Percentiles rank a stretch among this genome's conserved stretches.
These are phyloP conservation scores for Kwoniella europaea DNA, from an alignment of 768 basidiomycete species.

Conservation along the genomic window DNA sequence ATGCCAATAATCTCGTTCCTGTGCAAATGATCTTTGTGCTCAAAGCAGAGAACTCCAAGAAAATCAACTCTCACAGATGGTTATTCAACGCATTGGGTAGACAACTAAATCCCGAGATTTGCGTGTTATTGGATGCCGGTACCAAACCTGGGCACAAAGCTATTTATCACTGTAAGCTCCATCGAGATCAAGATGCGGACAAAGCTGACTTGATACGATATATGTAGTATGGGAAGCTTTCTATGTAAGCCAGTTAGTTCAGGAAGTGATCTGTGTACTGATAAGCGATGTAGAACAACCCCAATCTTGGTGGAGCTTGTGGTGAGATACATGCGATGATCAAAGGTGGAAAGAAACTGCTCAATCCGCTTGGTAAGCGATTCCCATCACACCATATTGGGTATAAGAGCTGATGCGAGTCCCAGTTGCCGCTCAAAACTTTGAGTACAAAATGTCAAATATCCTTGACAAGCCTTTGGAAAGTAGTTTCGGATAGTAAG, in stretches of 20 bases:
- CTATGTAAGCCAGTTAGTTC: slow-evolving; percentile 42
- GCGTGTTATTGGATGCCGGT: slow-evolving; percentile 55
- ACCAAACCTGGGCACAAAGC: slow-evolving; percentile 53
- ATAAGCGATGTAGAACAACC: slow-evolving; percentile 49
- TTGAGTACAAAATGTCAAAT: slow-evolving; percentile 56
- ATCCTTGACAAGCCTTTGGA: slow-evolving; percentile 55
- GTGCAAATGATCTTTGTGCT: slow-evolving; percentile 71
- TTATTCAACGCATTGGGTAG: slow-evolving; percentile 56
- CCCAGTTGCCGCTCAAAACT: slow-evolving; percentile 50
- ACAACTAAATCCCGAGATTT: slow-evolving; percentile 54
- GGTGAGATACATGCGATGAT: slow-evolving; percentile 51
- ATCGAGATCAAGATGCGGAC: slow-evolving; percentile 9
- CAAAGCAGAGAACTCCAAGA: slow-evolving; percentile 68
- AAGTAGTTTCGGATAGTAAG: slow-evolving; percentile 46
- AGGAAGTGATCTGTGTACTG: slow-evolving; percentile 19
- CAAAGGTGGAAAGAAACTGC: slow-evolving; percentile 47
- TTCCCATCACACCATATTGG: not conserved
- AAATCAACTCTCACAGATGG: slow-evolving; percentile 56
- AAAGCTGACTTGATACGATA: not conserved
- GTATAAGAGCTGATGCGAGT: not conserved
- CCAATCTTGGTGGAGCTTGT: slow-evolving; percentile 53
- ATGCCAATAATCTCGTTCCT: slow-evolving; percentile 76
- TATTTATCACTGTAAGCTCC: slow-evolving; percentile 61
- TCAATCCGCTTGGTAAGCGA: slow-evolving; percentile 44
- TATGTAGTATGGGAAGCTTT: slow-evolving; percentile 56